A percentile compares a stretch with the other conserved stretches of the same genome.
phyloP scores from a whole-genome alignment of 768 basidiomycete genomes.

The Neoboletus brunneissimus region DNA sequence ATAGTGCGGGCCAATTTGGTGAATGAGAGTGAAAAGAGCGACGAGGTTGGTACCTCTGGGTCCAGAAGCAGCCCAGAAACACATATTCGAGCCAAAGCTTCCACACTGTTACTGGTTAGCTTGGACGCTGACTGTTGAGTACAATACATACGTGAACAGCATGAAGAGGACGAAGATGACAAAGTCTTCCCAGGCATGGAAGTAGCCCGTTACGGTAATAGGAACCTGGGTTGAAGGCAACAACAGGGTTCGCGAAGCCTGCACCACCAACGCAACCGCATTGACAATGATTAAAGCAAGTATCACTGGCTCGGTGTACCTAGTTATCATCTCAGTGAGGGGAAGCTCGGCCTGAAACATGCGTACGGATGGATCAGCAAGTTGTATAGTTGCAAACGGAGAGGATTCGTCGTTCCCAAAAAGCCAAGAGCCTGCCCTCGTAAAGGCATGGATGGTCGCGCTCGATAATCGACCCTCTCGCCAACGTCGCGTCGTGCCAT shows the following conservation, averaged over 20 bases:
- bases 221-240: constrained; percentile 44
- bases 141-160: constrained; percentile 69
- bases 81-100: constrained; percentile 84
- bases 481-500: constrained; percentile 31
- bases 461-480: constrained; percentile 38
- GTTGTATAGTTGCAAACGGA: constrained; percentile 64
- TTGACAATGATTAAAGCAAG: constrained; percentile 82
- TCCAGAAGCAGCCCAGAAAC: constrained; percentile 88
- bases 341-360: background rate
- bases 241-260: constrained; percentile 63
- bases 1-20: constrained; percentile 22
- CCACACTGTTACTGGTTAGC: constrained; percentile 50
- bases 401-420: constrained; percentile 63
- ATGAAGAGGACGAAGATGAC: constrained; percentile 81
- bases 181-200: constrained; percentile 87
- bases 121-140: constrained; percentile 6
- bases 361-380: constrained; percentile 72
- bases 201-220: constrained; percentile 65
- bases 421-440: constrained; percentile 78
- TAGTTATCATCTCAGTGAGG: constrained; percentile 27
- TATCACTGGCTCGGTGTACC: constrained; percentile 85
- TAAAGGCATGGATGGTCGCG: constrained; percentile 46
- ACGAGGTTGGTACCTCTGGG: constrained; percentile 61
- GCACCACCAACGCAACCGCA: constrained; percentile 76
- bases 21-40: constrained; percentile 44